Evolutionary conservation across 352 stramenopile genomes (phyloP).

Genomic region (Pythium guiyangense): DNA sequence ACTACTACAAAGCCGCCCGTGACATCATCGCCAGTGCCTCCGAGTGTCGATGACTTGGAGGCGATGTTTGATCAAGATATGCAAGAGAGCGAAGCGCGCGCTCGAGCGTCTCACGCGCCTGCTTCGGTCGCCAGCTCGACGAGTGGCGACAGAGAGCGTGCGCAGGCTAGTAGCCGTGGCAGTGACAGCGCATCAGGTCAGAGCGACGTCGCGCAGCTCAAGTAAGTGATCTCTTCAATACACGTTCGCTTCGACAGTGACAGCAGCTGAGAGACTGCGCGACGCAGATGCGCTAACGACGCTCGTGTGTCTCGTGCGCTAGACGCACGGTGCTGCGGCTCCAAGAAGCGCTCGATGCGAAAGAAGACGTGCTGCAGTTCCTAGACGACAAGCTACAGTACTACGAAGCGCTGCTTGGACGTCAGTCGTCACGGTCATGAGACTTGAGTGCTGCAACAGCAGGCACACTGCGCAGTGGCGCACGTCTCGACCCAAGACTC

Average conservation of each 20-base stretch:
- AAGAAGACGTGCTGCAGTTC: conserved; percentile 55
- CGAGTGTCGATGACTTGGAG: conserved; percentile 2
- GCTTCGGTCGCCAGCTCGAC: background rate
- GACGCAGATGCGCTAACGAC: conserved; percentile 2
- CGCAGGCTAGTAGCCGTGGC: background rate
- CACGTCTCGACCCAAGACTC: too few relatives aligned
- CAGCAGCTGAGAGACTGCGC: background rate
- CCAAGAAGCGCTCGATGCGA: conserved; percentile 48
- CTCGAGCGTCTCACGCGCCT: background rate
- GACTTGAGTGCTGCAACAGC: background rate
- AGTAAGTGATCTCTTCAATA: conserved; percentile 10
- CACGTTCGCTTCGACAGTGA: background rate
- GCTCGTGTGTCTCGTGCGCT: background rate
- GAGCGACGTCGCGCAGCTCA: conserved; percentile 21
- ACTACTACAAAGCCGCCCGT: too few relatives aligned
- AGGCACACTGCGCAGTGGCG: too few relatives aligned
- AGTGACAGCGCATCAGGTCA: background rate
- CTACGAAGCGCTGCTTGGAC: conserved; percentile 25
- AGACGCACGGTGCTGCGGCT: conserved; percentile 52
- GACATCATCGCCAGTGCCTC: too few relatives aligned
- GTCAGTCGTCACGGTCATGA: background rate
- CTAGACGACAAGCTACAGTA: conserved; percentile 47
- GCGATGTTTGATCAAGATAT: conserved; percentile 8
- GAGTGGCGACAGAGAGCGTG: background rate
- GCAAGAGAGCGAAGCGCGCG: background rate